phyloP scores from a whole-genome alignment of 352 stramenopile species.

The Globisporangium middletonii region DNA sequence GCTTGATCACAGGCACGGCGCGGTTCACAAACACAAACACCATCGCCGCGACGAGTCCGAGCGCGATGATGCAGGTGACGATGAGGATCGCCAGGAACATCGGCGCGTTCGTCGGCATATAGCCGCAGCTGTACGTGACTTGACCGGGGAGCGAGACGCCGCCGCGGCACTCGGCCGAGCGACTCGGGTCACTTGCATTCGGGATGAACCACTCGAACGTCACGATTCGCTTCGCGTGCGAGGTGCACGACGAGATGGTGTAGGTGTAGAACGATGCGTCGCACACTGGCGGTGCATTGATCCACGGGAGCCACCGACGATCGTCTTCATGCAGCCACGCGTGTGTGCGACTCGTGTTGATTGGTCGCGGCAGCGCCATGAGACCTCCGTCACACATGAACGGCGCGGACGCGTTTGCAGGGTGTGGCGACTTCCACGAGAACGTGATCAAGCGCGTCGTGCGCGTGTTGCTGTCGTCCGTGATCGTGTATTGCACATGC shows the following conservation, averaged over 20 bases:
- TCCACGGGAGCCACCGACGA: constrained; percentile 27
- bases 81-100: constrained; percentile 14
- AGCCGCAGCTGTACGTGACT: constrained; percentile 27
- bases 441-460: constrained; percentile 22
- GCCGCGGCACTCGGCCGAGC: constrained; percentile 30
- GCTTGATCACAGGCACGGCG: constrained; percentile 25
- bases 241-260: constrained; percentile 24
- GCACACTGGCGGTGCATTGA: constrained; percentile 21
- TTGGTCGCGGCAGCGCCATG: constrained; percentile 14
- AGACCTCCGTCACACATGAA: constrained; percentile 42
- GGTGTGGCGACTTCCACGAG: constrained; percentile 24
- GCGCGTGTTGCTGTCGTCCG: constrained; percentile 18
- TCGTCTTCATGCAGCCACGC: constrained; percentile 27
- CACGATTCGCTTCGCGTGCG: constrained; percentile 19
- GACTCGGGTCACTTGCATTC: constrained; percentile 6
- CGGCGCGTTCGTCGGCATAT: constrained; percentile 20
- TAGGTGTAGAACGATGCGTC: constrained; percentile 37
- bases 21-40: constrained; percentile 24
- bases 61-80: constrained; percentile 13
- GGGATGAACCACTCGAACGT: constrained; percentile 37
- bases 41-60: constrained; percentile 10
- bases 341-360: constrained; percentile 33
- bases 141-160: constrained; percentile 17
- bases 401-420: constrained; percentile 20
- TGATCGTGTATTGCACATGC: constrained; percentile 24